These are phyloP conservation scores for Harringtonia aguacate DNA, from an alignment of 2,329 filamentous ascomycete genomes.

Conservation along the genomic window DNA sequence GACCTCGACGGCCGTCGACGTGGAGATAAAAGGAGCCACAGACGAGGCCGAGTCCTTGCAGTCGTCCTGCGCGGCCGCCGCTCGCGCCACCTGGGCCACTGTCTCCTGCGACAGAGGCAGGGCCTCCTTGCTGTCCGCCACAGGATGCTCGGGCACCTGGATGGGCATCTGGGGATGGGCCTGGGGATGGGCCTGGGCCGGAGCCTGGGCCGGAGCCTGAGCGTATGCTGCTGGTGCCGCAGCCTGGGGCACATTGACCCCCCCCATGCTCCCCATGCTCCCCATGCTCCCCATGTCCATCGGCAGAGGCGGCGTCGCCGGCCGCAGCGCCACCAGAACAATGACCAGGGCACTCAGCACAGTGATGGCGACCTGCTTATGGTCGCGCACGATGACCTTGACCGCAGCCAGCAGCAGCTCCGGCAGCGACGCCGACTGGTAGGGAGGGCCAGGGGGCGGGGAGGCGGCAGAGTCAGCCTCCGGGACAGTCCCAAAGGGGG, in stretches of 20 bases:
- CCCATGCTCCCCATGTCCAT: not conserved
- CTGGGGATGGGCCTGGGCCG: no score
- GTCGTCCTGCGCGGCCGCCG: not conserved
- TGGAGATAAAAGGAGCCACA: no score
- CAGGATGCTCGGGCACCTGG: no score
- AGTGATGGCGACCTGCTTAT: slow-evolving; percentile 48
- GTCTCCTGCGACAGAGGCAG: not conserved
- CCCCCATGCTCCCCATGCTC: no score
- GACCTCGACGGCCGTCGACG: not conserved
- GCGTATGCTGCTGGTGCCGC: no score
- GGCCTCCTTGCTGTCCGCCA: not conserved
- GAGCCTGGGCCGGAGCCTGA: no score
- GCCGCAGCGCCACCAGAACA: slow-evolving; percentile 31
- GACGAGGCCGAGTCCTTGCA: no score
- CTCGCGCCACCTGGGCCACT: not conserved
- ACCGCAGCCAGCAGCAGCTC: slow-evolving; percentile 44
- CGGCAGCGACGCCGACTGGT: slow-evolving; percentile 36
- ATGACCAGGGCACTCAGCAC: slow-evolving; percentile 43
- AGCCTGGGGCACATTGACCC: no score
- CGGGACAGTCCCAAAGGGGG: no score
- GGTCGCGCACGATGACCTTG: slow-evolving; percentile 43
- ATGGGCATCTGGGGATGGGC: no score
- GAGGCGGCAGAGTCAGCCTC: no score
- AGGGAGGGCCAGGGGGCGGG: slow-evolving; percentile 5
- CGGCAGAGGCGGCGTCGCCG: slow-evolving; percentile 14